phyloP scores from a whole-genome alignment of 1,284 basidiomycete genomes.

The Irpex lacteus region DNA sequence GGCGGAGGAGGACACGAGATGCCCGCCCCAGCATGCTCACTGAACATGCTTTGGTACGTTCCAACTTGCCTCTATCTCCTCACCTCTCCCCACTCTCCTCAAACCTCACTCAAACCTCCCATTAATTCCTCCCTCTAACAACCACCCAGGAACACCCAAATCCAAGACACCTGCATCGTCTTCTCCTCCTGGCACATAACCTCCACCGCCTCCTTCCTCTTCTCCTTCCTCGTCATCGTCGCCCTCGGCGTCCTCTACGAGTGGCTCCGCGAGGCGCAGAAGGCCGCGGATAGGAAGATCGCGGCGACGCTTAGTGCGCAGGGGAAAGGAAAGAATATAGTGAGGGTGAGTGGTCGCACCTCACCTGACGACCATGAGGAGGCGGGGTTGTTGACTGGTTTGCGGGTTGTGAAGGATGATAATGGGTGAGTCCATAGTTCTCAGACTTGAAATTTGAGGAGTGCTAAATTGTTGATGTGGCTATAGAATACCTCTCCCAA shows the following conservation, averaged over 20 bases:
- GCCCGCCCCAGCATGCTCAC: slow-evolving; percentile 46
- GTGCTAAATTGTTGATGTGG: slow-evolving; percentile 6
- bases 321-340: slow-evolving; percentile 42
- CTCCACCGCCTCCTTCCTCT: slow-evolving; percentile 50
- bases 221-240: slow-evolving; percentile 63
- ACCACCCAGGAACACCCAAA: slow-evolving; percentile 71
- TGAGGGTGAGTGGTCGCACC: slow-evolving; percentile 39
- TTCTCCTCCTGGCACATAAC: slow-evolving; percentile 72
- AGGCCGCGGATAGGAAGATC: slow-evolving; percentile 55
- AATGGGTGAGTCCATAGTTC: slow-evolving; percentile 39
- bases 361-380: slow-evolving; percentile 49
- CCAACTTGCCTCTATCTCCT: too few relatives aligned
- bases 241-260: slow-evolving; percentile 70
- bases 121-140: too few relatives aligned
- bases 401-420: slow-evolving; percentile 32
- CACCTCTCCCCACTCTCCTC: too few relatives aligned
- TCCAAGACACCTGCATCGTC: slow-evolving; percentile 72
- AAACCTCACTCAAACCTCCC: too few relatives aligned
- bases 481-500: slow-evolving; percentile 47
- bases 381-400: slow-evolving; percentile 51
- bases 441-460: not conserved
- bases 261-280: slow-evolving; percentile 64
- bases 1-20: slow-evolving; percentile 40
- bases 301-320: slow-evolving; percentile 43
- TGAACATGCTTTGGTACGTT: slow-evolving; percentile 70